phyloP scores from a whole-genome alignment of 106 monocot genomes.

The Xerophyta viscosa region DNA sequence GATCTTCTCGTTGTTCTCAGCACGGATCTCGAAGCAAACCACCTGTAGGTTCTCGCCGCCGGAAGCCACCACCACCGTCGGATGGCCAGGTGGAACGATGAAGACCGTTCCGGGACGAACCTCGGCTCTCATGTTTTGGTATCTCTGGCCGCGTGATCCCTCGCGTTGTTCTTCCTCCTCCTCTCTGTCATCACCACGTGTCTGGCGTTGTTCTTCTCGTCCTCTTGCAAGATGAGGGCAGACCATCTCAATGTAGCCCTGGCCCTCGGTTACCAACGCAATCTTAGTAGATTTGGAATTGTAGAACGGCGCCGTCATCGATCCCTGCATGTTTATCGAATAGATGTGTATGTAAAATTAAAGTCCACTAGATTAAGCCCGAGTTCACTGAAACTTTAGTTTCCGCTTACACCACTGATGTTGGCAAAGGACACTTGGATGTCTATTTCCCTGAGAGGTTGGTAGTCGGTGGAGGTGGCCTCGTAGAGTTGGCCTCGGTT shows the following conservation, averaged over 20 bases:
- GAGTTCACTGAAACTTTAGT: background rate
- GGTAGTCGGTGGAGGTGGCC: background rate
- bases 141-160: background rate
- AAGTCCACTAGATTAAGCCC: background rate
- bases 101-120: background rate
- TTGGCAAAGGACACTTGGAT: slow-evolving; percentile 5
- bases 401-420: background rate
- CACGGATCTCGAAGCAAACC: slow-evolving; percentile 6
- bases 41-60: background rate
- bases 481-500: slow-evolving; percentile 1
- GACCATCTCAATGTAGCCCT: slow-evolving; percentile 2
- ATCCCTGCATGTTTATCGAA: background rate
- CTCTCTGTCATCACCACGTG: too few species aligned
- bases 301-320: slow-evolving; percentile 2
- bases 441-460: slow-evolving; percentile 1
- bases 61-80: background rate
- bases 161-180: background rate
- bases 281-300: slow-evolving; percentile 2
- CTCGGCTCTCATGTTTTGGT: background rate
- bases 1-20: background rate
- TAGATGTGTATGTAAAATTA: background rate
- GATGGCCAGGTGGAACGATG: background rate
- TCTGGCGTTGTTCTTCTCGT: background rate
- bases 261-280: background rate
- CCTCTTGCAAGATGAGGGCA: slow-evolving; percentile 1